Evolutionary conservation across 2,329 filamentous ascomycete genomes (phyloP).

Genomic region (Trichoderma citrinoviride): DNA sequence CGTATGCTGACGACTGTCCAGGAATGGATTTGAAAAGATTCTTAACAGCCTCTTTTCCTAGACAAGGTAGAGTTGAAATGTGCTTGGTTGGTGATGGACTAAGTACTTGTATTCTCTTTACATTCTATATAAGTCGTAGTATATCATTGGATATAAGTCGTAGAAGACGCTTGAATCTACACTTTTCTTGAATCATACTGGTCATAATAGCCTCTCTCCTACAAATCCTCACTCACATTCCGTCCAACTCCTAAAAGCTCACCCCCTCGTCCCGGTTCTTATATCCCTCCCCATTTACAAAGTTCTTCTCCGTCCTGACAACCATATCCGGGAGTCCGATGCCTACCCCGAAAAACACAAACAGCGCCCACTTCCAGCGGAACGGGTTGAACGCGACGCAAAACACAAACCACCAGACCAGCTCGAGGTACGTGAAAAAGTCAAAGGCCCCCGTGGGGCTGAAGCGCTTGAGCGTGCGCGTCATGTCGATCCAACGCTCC

Average conservation of each 20-base stretch:
- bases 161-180: slow-evolving; percentile 16
- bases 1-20: neutral
- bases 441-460: slow-evolving; percentile 77
- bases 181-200: neutral
- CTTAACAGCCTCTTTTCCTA: slow-evolving; percentile 25
- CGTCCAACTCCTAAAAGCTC: slow-evolving; percentile 10
- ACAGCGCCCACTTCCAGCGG: slow-evolving; percentile 84
- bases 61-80: neutral
- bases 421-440: slow-evolving; percentile 84
- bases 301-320: slow-evolving; percentile 62
- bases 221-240: too few relatives aligned
- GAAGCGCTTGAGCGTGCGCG: slow-evolving; percentile 63
- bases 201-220: neutral
- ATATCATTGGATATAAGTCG: neutral
- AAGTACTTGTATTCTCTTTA: neutral
- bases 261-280: slow-evolving; percentile 3
- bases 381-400: slow-evolving; percentile 79
- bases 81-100: slow-evolving; percentile 5
- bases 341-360: slow-evolving; percentile 77
- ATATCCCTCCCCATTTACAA: slow-evolving; percentile 53
- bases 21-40: slow-evolving; percentile 27
- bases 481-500: slow-evolving; percentile 85
- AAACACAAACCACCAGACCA: slow-evolving; percentile 83
- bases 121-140: neutral
- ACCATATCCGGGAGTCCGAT: slow-evolving; percentile 62